These are phyloP conservation scores for Colletotrichum chrysophilum DNA, from an alignment of 2,329 filamentous ascomycete genomes.

Conservation along the genomic window DNA sequence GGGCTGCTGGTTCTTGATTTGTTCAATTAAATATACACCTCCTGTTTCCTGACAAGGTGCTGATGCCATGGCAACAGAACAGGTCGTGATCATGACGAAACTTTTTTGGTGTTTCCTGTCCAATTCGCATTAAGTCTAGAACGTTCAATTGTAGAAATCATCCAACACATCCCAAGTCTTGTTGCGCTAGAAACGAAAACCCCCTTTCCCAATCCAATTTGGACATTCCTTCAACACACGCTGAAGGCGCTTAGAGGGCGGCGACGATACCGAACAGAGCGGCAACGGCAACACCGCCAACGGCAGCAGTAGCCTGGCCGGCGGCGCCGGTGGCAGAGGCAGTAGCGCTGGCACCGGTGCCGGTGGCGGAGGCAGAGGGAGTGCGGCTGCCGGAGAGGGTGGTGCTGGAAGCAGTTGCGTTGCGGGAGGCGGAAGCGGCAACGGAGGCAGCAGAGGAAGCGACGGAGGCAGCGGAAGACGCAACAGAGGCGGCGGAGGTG, in stretches of 20 bases:
- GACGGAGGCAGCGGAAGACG: constrained; percentile 22
- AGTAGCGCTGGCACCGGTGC: neutral
- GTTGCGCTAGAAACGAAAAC: neutral
- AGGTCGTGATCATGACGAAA: constrained; percentile 1
- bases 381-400: neutral
- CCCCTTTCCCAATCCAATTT: fast-evolving
- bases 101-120: neutral
- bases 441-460: neutral
- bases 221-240: too few relatives aligned
- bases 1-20: neutral
- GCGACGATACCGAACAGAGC: constrained; percentile 14
- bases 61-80: neutral
- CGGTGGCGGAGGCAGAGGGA: neutral
- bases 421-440: constrained; percentile 22
- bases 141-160: neutral
- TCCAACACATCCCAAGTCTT: neutral
- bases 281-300: constrained; percentile 9
- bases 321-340: neutral
- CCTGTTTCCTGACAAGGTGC: neutral
- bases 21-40: constrained; percentile 1
- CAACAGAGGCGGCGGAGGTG: constrained; percentile 28
- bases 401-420: neutral
- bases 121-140: constrained; percentile 1
- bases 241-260: neutral
- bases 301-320: neutral